Percentiles rank a stretch among this genome's conserved stretches.
phyloP scores from a whole-genome alignment of 495 filamentous ascomycete species.

The Echria macrotheca region DNA sequence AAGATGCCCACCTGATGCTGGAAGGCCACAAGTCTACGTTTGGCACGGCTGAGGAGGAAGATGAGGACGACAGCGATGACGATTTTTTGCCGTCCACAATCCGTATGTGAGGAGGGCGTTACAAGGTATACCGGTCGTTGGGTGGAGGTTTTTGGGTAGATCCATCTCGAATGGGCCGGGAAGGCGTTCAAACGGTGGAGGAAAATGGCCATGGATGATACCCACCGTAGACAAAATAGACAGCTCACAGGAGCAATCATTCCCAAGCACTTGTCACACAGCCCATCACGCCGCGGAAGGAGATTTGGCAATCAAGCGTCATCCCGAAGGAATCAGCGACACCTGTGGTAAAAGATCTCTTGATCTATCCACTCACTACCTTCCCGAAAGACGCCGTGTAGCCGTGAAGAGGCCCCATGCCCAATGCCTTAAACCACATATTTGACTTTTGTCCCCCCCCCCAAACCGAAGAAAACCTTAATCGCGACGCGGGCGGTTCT shows the following conservation, averaged over 20 bases:
- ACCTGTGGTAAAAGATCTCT: slow-evolving; percentile 61
- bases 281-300: not conserved
- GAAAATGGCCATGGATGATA: slow-evolving; percentile 17
- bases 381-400: slow-evolving; percentile 45
- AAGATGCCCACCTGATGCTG: slow-evolving; percentile 36
- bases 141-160: no score
- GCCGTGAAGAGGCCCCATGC: slow-evolving; percentile 32
- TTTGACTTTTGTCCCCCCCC: slow-evolving; percentile 13
- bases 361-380: slow-evolving; percentile 46
- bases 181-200: slow-evolving; percentile 1
- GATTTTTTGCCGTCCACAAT: slow-evolving; percentile 16
- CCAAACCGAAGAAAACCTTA: slow-evolving; percentile 25
- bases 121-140: no score
- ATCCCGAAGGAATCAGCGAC: slow-evolving; percentile 80
- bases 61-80: slow-evolving; percentile 12
- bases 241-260: no score
- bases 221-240: slow-evolving; percentile 14
- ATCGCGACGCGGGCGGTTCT: slow-evolving; percentile 42
- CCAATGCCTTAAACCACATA: slow-evolving; percentile 30
- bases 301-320: slow-evolving; percentile 89
- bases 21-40: slow-evolving; percentile 45
- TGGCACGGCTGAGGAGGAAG: slow-evolving; percentile 14
- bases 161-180: no score
- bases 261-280: not conserved
- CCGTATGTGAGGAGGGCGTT: slow-evolving; percentile 14